Base-by-base conservation (phyloP, 192 early-diverging fungal species). In the Gonapodya sp. region DNA sequence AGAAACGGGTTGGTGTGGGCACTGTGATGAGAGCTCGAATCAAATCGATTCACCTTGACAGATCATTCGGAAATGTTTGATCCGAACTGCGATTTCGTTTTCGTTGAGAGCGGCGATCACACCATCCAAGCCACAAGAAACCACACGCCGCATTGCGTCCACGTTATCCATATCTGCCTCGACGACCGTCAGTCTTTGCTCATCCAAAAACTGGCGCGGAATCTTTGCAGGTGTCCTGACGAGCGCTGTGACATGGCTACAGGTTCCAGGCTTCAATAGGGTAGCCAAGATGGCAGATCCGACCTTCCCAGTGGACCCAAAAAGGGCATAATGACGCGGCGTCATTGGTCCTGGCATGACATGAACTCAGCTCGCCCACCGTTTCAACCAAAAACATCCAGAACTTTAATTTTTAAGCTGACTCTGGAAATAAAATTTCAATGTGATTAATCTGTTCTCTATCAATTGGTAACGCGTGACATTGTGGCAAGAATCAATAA, bases 121-220 rank as follows among this genome's bases (percentile, higher is more conserved):
- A 2, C 75, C 75, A 34, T 77, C 75, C 75, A 8, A 31, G 2
- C 75, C 75, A 18, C 30, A 8, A 33, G 75, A 18, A 18, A 77
- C 75, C 31, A 77, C 75, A 18, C 75, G 16, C 18, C 75, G 75
- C 8, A 77, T 33, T 33, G 18, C 34, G 18, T 77, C 75, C 2
- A 77, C 75, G 75, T 77, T 34, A 33, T 77, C 75, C 75, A 77
- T 77, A 34, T 77, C 75, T 18, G 30, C 75, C 31, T 77, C 8
- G 18, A 77, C 2, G 8, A 77, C 75, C 30, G 75, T 77, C 8
- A 77, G 75, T 16, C 75, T 16, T 2, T 16, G 2, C 16, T 77
- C 75, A 14, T 18, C 31, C 8, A 16, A 33, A 8, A 77, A 14
- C 30, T 2, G 18, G 8, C 18, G 18, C 8, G 75, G 75, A 18